Base-by-base conservation (phyloP, 78 protist genomes). In the Dictyostelium brefeldianum region DNA sequence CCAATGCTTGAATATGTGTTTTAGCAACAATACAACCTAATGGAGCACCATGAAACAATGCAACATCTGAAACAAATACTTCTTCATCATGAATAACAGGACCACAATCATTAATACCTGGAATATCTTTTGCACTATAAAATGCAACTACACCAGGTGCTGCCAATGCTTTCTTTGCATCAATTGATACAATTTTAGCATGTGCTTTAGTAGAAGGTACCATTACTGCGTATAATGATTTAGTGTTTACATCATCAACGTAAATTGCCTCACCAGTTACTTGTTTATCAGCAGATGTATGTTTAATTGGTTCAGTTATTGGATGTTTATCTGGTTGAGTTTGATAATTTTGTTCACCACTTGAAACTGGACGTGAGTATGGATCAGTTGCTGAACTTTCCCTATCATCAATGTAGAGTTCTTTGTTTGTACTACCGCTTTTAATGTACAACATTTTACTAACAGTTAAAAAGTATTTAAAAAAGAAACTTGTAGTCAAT, bases 1-100 rank as follows among this genome's bases (percentile, higher is more conserved):
- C 53, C 48, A 69, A 65, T 5, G 98, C 99, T 47, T 20, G 50
- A 10, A 14, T 79, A 48, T 22, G 70, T 15, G 96, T 62, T 31
- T 65, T 95, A 1, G 99, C 99, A 4, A 97, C 81, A 18, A 95
- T 97, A 4, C 98, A 29, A 53, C 97, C 99, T 31, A 99, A 18
- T 57, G 78, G 73, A 75, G 91, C 94, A 22, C 98, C 94, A 9
- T 71, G 67, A 51, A 67, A 83, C 2, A 56, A 31, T 10, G 89
- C 98, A 22, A 12, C 41, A 51, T 36, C 20, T 11, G 90, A 27
- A 0, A 95, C 97, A 17, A 98, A 90, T 51, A 94, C 22, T 51
- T 94, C 97, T 80, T 97, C 99, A 79, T 98, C 98, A 53, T 89
- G 8, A 22, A 48, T 51, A 6, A 97, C 69, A 29, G 96, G 92